Conservation (phyloP, 2,329 filamentous ascomycete species). For the Madurella mycetomatis region DNA sequence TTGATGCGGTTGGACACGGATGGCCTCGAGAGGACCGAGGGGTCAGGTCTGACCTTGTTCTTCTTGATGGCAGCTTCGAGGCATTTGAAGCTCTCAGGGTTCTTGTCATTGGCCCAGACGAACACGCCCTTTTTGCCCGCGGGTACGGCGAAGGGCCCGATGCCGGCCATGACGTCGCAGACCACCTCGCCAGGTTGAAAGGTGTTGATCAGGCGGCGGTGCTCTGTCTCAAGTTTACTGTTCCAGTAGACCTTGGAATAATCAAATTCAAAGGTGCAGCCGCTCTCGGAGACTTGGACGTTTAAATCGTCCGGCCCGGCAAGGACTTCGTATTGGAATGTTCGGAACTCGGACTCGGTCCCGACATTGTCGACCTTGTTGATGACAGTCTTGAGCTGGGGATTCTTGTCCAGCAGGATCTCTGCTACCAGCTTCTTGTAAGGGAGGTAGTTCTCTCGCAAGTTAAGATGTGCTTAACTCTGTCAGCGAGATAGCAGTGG, state of each 20-base stretch:
- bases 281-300: slow-evolving; percentile 75
- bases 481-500: slow-evolving; percentile 9
- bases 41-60: slow-evolving; percentile 64
- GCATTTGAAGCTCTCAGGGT: slow-evolving; percentile 77
- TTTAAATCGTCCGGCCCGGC: slow-evolving; percentile 76
- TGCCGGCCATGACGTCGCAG: slow-evolving; percentile 95
- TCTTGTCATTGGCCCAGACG: slow-evolving; percentile 95
- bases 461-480: slow-evolving; percentile 74
- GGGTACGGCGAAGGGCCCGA: slow-evolving; percentile 90
- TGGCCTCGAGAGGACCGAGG: background rate
- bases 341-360: slow-evolving; percentile 77
- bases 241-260: slow-evolving; percentile 99
- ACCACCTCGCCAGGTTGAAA: slow-evolving; percentile 85
- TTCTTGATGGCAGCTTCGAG: slow-evolving; percentile 64
- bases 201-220: slow-evolving; percentile 69
- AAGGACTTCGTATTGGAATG: slow-evolving; percentile 88
- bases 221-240: slow-evolving; percentile 82
- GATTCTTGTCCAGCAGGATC: slow-evolving; percentile 87
- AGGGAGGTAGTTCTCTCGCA: slow-evolving; percentile 74
- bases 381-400: slow-evolving; percentile 78
- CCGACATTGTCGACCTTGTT: slow-evolving; percentile 93
- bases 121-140: slow-evolving; percentile 87
- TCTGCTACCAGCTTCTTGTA: slow-evolving; percentile 84
- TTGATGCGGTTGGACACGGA: background rate
- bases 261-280: slow-evolving; percentile 86